Evolutionary conservation across 2,329 filamentous ascomycete genomes (phyloP), one percentile per base, ranked within the genome.

Genomic region (Pseudogymnoascus sp.): DNA sequence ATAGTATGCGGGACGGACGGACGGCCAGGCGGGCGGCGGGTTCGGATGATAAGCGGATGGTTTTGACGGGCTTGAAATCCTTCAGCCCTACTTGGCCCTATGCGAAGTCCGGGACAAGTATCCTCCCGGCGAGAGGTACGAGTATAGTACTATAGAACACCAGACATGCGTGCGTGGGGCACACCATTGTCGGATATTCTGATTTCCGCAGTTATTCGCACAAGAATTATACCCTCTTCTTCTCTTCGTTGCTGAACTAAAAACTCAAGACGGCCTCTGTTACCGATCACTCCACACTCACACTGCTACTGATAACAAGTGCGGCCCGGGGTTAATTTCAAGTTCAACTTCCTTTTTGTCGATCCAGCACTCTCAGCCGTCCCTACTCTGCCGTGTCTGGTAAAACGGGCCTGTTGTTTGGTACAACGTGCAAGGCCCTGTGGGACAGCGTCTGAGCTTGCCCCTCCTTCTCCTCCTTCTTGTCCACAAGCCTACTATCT

Each of bases 21-120:
- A 39, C 59, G 59, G 59, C 34, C 59, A 61, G 59, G 59, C 59
- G 59, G 34, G 59, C 59, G 59, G 59, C 59, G 59, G 59, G 34
- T 61, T 61, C 59, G 59, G 59, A 39, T 61, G 59, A 39, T 39
- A 61, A 42, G 59, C 34, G 34, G 37, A 26, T 39, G 37, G 23
- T 23, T 42, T 39, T 31, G 59, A 42, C 16, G 34, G 34, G 59
- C 37, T 61, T 39, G 59, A 40, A 26, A 39, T 42, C 21, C 37
- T 42, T 61, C 59, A 61, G 59, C 59, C 59, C 59, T 61, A 61
- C 59, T 61, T 61, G 59, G 59, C 59, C 59, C 59, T 61, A 40
- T 57, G 21, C 47, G 21, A 57, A 18, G 47, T 54, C 47, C 47
- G 47, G 47, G 26, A 57, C 26, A 57, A 57, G 47, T 57, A 57